Evolutionary conservation across 129 eudicot species (phyloP), one percentile per base, ranked within the genome.

Genomic region (Artemisia annua): DNA sequence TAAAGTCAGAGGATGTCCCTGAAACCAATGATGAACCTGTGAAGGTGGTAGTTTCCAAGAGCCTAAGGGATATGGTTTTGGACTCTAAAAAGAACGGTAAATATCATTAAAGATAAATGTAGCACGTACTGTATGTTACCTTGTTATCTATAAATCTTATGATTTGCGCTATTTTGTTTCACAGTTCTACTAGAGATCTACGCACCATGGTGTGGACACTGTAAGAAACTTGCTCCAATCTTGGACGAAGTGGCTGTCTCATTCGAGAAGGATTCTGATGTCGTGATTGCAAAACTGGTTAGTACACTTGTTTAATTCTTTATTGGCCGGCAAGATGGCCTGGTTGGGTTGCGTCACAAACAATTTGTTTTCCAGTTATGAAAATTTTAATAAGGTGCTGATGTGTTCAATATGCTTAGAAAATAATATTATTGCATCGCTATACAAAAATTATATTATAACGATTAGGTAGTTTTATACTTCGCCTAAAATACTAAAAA

Each of bases 181-280:
- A 67, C 88, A 94, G 98, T 94, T 81, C 80, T 94, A 3, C 69
- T 94, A 67, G 97, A 87, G 83, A 80, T 90, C 68, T 90, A 94
- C 79, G 98, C 98, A 22, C 97, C 97, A 26, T 90, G 97, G 98
- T 94, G 98, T 65, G 96, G 96, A 51, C 97, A 94, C 79, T 90
- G 97, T 84, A 86, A 94, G 60, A 86, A 86, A 77, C 83, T 94
- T 75, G 97, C 91, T 8, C 98, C 98, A 49, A 86, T 88, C 50
- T 83, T 94, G 86, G 98, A 94, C 32, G 98, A 90, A 83, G 92
- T 94, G 46, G 98, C 97, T 11, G 76, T 71, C 67, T 84, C 96
- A 43, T 90, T 86, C 52, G 81, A 83, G 66, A 81, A 75, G 66
- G 97, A 94, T 80, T 63, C 84, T 17, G 85, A 78, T 48, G 85